Evolutionary conservation across 306 rosid species (phyloP), one percentile per base, ranked within the genome.

Genomic region (Castanea crenata): DNA sequence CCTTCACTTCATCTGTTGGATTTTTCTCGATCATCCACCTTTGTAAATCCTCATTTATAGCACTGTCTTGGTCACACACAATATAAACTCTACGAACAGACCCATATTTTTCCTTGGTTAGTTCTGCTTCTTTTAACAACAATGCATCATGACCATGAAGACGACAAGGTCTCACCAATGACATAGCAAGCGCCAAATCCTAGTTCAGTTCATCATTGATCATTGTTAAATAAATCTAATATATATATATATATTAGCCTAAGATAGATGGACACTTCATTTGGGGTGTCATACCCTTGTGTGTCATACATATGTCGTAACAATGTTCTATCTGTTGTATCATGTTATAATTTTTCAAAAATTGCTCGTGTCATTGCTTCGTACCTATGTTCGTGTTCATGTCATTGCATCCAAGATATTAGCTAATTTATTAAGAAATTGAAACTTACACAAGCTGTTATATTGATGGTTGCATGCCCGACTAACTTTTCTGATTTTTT

Each of bases 161-260:
- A 49, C 51, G 83, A 0, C 1, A 1, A 4, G 82, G 81, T 65
- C 87, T 85, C 80, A 85, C 71, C 78, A 85, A 46, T 14, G 83
- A 38, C 74, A 61, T 19, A 21, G 85, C 90, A 25, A 87, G 82
- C 10, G 71, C 68, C 72, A 83, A 71, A 55, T 86, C 89, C 87
- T 89, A 34, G 65, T 11, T 46, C 1, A 46, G 4, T 46, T 11
- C 54, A 46, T 46, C 54, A 46, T 46, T 46, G 54, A 46, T 11
- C 16, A 11, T 46, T 46, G 54, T 46, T 11, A 46, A 46, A 46
- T 38, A 38, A 38, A 38, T 38, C 46, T 8, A 7, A 7, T 38
- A 41, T 7, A 41, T 38, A 7, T 38, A 41, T 7, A 41, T 38
- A 38, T 6, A 38, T 38, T 5, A 5, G 6, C 1, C 6, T 34